A percentile compares a stretch with the other conserved stretches of the same genome.
These are phyloP conservation scores for Metschnikowia corniflorae DNA, from an alignment of 805 yeast species.

Conservation along the genomic window DNA sequence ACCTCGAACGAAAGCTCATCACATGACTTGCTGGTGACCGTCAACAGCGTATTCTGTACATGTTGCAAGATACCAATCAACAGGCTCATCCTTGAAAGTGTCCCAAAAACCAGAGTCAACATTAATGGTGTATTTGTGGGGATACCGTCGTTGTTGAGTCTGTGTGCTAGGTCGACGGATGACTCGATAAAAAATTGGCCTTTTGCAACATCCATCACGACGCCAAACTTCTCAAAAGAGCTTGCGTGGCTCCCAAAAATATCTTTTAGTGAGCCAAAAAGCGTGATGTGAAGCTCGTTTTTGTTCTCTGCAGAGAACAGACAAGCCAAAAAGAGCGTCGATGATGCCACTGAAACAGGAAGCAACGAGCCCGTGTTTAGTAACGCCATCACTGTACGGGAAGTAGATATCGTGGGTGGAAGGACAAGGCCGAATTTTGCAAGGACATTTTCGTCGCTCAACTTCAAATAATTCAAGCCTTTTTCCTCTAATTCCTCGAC, in stretches of 20 bases:
- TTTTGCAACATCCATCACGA: conserved; percentile 20
- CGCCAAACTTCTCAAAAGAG: conserved; percentile 20
- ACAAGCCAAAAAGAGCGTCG: conserved; percentile 31
- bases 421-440: not conserved
- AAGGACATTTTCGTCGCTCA: conserved; percentile 5
- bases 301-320: conserved; percentile 20
- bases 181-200: conserved; percentile 30
- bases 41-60: conserved; percentile 25
- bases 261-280: conserved; percentile 22
- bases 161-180: conserved; percentile 24
- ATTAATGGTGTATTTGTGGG: conserved; percentile 13
- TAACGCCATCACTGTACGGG: conserved; percentile 14
- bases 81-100: conserved; percentile 29
- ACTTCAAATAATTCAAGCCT: conserved; percentile 32
- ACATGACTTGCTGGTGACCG: conserved; percentile 25
- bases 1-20: conserved; percentile 29
- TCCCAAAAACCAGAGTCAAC: conserved; percentile 26
- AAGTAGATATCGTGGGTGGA: conserved; percentile 1
- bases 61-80: conserved; percentile 34
- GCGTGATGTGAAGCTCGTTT: conserved; percentile 27
- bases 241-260: conserved; percentile 12
- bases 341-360: conserved; percentile 33
- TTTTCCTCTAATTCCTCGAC: conserved; percentile 45
- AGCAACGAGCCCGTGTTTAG: conserved; percentile 25
- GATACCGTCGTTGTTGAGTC: conserved; percentile 18